These are phyloP conservation scores for Picea sitchensis DNA, from an alignment of 75 land plant genomes.

Conservation along the genomic window DNA sequence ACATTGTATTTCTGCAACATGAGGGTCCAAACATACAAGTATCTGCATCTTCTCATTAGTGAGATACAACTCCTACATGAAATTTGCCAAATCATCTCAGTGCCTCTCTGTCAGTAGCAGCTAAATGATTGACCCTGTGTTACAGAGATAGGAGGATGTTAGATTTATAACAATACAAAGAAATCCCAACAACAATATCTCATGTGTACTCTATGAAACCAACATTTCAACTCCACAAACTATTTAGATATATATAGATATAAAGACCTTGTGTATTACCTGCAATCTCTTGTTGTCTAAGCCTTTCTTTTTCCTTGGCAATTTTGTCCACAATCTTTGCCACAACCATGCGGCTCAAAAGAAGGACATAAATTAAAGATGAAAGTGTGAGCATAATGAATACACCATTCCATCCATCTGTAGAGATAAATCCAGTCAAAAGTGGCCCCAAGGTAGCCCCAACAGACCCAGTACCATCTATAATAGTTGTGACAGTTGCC, in stretches of 20 bases:
- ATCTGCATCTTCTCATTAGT: not conserved
- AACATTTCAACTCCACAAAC: no score
- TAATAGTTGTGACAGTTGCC: conserved; percentile 88
- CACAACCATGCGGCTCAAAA: conserved; percentile 12
- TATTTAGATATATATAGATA: no score
- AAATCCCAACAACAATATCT: not conserved
- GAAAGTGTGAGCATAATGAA: not conserved
- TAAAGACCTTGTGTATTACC: no score
- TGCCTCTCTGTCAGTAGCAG: not conserved
- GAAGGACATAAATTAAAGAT: conserved; percentile 50
- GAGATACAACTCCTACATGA: no score
- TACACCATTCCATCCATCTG: no score
- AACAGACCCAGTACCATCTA: not conserved
- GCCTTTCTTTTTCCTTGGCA: conserved; percentile 4
- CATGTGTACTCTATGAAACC: not conserved
- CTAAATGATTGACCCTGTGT: not conserved
- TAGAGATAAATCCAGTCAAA: no score
- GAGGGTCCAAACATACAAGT: not conserved
- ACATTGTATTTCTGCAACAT: not conserved
- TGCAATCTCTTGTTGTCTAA: not conserved
- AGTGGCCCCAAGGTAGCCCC: no score
- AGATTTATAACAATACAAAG: not conserved
- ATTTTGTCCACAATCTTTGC: no score
- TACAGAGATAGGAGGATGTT: not conserved
- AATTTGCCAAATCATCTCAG: no score